Evolutionary conservation across 1,284 basidiomycete genomes (phyloP), one percentile per base, ranked within the genome.

Genomic region (Ustilago nuda): DNA sequence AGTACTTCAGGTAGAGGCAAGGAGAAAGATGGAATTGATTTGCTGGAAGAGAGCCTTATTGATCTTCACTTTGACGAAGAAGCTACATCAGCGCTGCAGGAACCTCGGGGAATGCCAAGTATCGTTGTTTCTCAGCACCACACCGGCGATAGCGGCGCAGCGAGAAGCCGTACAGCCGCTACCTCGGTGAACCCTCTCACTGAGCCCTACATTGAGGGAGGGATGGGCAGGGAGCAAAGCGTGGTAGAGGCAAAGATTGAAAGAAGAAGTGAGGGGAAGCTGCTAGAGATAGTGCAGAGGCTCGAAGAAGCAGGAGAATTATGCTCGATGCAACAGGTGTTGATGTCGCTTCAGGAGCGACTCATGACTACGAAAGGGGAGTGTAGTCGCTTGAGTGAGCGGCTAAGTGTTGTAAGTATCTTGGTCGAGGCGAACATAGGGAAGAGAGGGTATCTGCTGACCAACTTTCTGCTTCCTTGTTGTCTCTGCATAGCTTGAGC

Each of bases 1-100:
- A 41, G 11, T 4, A 45, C 19, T 51, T 48, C 12, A 0, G 37
- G n/a, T 39, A 2, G 33, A 35, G 39, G 23, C 9, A 27, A 1
- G 3, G 12, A 36, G 37, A 52, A 56, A 32, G 41, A 66, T 15
- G 13, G 23, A 3, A 1, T 66, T 7, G 36, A 52, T 7, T 37
- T 62, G 23, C 36, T 72, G 55, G 69, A 72, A 48, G 63, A 66
- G 30, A 61, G 58, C 35, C 35, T 72, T 32, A 60, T 72, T 17
- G 69, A 61, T 45, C 27, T 72, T 30, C 55, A 36, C n/a, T 66
- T 72, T 50, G 69, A 66, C 19, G 57, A 60, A 6, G 46, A 61
- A 11, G 13, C 48, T 52, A 46, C 6, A 30, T 43, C 17, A 33
- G 33, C 36, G 23, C 23, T 27, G 23, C 23, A 27, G 23, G 23